Evolutionary conservation across 371 early-diverging fungal species (phyloP).

Genomic region (Quaeritorhiza haematococci): DNA sequence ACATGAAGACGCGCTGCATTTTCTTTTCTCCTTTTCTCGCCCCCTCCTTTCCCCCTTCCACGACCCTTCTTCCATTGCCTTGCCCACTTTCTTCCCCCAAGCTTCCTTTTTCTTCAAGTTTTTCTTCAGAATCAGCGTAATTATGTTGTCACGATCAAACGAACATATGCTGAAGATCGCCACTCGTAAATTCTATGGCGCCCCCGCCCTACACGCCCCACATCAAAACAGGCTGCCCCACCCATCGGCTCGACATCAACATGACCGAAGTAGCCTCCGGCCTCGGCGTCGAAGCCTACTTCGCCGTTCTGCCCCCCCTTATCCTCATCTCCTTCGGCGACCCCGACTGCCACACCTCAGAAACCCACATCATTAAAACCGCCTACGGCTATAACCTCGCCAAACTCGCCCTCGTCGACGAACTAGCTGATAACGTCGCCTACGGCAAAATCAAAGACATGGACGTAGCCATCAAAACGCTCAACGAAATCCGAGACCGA

Average conservation of each 20-base stretch:
- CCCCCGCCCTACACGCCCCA: constrained; percentile 56
- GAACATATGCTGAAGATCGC: too few relatives aligned
- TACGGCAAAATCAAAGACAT: background rate
- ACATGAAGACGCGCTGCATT: too few relatives aligned
- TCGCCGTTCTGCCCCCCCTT: constrained; percentile 56
- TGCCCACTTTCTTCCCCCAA: constrained; percentile 41
- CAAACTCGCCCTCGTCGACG: background rate
- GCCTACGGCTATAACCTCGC: constrained; percentile 3
- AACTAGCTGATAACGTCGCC: background rate
- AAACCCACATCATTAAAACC: constrained; percentile 66
- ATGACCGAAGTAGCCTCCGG: constrained; percentile 45
- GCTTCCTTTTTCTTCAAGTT: constrained; percentile 53
- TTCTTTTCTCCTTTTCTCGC: background rate
- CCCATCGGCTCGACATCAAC: constrained; percentile 56
- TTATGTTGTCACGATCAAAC: too few relatives aligned
- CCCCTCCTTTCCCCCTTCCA: background rate
- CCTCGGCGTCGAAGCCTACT: constrained; percentile 40
- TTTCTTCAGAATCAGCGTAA: too few relatives aligned
- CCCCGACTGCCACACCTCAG: constrained; percentile 68
- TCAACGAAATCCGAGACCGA: background rate
- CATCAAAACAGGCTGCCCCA: constrained; percentile 22
- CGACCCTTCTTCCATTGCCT: background rate
- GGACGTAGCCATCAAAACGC: background rate
- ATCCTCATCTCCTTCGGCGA: constrained; percentile 71
- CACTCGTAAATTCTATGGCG: too few relatives aligned